Evolutionary conservation across 352 stramenopile genomes (phyloP), one percentile per base, ranked within the genome.

Genomic region (Phytophthora crassamura): DNA sequence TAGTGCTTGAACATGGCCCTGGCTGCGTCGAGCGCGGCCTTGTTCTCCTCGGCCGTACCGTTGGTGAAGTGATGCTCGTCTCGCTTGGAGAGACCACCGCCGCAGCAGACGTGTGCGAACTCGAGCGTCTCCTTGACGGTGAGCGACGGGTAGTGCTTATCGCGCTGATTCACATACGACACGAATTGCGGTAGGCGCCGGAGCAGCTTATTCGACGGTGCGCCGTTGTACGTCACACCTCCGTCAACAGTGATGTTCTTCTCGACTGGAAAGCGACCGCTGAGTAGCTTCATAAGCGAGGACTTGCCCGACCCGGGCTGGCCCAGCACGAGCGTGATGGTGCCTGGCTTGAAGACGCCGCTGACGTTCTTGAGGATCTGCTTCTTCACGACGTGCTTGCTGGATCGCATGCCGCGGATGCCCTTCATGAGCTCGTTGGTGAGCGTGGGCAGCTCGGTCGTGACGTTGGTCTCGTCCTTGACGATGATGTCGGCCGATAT

Each of bases 51-150:
- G n/a, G 63, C 41, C 9, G 45, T 61, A 15, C 68, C 63, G 5
- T 32, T 18, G 2, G 32, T 28, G 1, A 77, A 43, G n/a, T 43
- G 30, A n/a, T 66, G 35, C 5, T 22, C 38, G 12, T 50, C 61
- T 0, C 28, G 30, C 25, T 61, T 8, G 4, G 58, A 43, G 0
- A 69, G 11, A 20, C 52, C 50, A 14, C 54, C 55, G 5, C 64
- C 54, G 34, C 77, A 75, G 51, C 52, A 75, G 10, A 18, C 33
- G 49, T 75, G 30, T n/a, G 80, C 74, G 51, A 85, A 89, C 46
- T 77, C 48, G 2, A 88, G 64, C 25, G 80, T 89, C 59, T 89
- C 80, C 45, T 75, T 67, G 12, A 86, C 79, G 0, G 79, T 85
- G 11, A 88, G 58, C 8, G 56, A 77, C 2, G 80, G 67, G 11